These are phyloP conservation scores for Blastocystis sp. DNA, from an alignment of 352 stramenopile genomes.

Conservation along the genomic window DNA sequence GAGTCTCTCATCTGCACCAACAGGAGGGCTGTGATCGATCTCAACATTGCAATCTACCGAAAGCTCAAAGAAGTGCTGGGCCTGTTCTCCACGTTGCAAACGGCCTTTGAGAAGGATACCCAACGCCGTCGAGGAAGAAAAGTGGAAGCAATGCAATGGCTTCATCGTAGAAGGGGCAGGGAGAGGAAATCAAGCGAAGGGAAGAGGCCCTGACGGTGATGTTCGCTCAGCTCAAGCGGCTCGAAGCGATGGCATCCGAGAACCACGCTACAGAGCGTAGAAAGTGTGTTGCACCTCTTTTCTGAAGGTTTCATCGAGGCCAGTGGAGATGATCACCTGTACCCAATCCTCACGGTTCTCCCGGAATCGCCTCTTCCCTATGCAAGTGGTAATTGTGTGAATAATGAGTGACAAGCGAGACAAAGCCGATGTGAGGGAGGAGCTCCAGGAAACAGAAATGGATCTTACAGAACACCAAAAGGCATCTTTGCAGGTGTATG, in stretches of 20 bases:
- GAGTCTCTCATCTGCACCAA: slow-evolving; percentile 56
- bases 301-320: slow-evolving; percentile 37
- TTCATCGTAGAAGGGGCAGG: neutral
- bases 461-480: slow-evolving; percentile 57
- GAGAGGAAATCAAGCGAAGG: slow-evolving; percentile 27
- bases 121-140: neutral
- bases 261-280: slow-evolving; percentile 62
- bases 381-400: neutral
- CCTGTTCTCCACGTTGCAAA: neutral
- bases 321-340: neutral
- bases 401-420: neutral
- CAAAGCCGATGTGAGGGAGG: slow-evolving; percentile 25
- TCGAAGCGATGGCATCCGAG: slow-evolving; percentile 23
- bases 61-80: slow-evolving; percentile 32
- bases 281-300: too few species aligned
- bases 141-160: neutral
- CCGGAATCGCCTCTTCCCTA: slow-evolving; percentile 26
- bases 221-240: slow-evolving; percentile 41
- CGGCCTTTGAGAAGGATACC: neutral
- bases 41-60: slow-evolving; percentile 31
- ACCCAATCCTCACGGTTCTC: slow-evolving; percentile 42
- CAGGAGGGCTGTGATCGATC: slow-evolving; percentile 27
- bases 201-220: slow-evolving; percentile 35
- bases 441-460: slow-evolving; percentile 11
- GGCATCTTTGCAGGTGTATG: slow-evolving; percentile 52